Percentiles rank a stretch among this genome's conserved stretches.
Conservation (phyloP, 169 alveolate genomes). For the Eimeria maxima region DNA sequence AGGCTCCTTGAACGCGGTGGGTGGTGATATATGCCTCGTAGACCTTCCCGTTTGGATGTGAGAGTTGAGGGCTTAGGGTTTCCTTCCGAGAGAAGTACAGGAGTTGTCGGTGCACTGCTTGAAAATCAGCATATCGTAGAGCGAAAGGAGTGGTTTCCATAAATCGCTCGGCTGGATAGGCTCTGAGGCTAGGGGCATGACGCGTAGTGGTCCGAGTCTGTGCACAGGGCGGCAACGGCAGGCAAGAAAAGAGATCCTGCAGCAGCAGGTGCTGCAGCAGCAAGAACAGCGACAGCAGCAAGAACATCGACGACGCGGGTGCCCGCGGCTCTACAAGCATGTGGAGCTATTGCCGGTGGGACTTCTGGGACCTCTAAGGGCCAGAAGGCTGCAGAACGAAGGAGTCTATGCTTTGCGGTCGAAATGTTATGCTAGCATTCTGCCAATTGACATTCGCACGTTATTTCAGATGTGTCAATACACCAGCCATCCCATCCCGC, state of each 20-base stretch:
- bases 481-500: neutral
- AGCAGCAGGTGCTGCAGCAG: slow-evolving; percentile 57
- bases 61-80: neutral
- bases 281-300: slow-evolving; percentile 13
- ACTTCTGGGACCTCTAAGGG: neutral
- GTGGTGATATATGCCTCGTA: neutral
- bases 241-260: slow-evolving; percentile 50
- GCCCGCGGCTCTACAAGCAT: neutral
- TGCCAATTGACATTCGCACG: neutral
- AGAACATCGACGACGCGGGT: neutral
- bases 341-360: neutral
- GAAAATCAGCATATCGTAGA: neutral
- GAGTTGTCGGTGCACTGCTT: neutral
- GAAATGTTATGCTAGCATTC: neutral
- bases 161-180: neutral
- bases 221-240: slow-evolving; percentile 46
- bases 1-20: slow-evolving; percentile 26
- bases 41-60: neutral
- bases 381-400: slow-evolving; percentile 1
- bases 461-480: neutral
- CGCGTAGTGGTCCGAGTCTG: neutral
- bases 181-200: neutral
- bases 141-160: neutral
- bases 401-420: neutral
- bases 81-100: neutral